Percentiles rank a stretch among this genome's conserved stretches.
Conservation (phyloP, 129 eudicot genomes). For the Pittosporum tobira region DNA sequence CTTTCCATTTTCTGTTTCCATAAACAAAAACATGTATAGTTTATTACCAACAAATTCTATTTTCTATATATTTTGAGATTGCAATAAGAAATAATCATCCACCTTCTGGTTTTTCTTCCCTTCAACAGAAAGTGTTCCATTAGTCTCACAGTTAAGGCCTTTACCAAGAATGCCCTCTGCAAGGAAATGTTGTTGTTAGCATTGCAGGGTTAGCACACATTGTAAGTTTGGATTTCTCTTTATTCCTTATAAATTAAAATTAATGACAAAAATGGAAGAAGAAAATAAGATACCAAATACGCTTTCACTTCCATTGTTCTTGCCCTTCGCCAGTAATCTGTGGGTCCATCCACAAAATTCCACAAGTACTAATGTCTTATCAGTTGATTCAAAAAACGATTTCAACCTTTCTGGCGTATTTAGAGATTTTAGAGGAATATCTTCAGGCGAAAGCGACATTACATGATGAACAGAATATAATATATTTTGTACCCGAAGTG, state of each 20-base stretch:
- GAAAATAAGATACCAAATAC: slow-evolving; percentile 32
- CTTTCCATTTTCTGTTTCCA: slow-evolving; percentile 41
- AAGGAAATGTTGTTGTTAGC: slow-evolving; percentile 17
- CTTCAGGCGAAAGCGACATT: slow-evolving; percentile 54
- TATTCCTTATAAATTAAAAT: background rate
- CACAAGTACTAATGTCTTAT: slow-evolving; percentile 66
- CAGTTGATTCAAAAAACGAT: slow-evolving; percentile 60
- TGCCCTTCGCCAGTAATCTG: slow-evolving; percentile 39
- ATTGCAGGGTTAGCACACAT: slow-evolving; percentile 4
- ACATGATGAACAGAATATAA: slow-evolving; percentile 60
- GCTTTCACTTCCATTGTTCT: slow-evolving; percentile 32
- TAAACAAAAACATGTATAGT: slow-evolving; percentile 8
- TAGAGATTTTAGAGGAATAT: slow-evolving; percentile 53
- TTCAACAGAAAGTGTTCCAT: slow-evolving; percentile 29
- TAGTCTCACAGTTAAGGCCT: slow-evolving; percentile 25
- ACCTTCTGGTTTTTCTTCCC: slow-evolving; percentile 58
- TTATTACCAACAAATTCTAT: slow-evolving; percentile 12
- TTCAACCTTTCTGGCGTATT: slow-evolving; percentile 43
- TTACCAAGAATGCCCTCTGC: slow-evolving; percentile 30
- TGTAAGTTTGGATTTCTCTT: background rate
- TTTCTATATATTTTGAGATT: background rate
- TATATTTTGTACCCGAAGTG: slow-evolving; percentile 59
- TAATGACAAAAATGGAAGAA: slow-evolving; percentile 5
- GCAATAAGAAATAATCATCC: slow-evolving; percentile 41
- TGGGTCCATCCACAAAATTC: slow-evolving; percentile 93